Base-by-base conservation (phyloP, 768 basidiomycete genomes). In the Mycena venus region DNA sequence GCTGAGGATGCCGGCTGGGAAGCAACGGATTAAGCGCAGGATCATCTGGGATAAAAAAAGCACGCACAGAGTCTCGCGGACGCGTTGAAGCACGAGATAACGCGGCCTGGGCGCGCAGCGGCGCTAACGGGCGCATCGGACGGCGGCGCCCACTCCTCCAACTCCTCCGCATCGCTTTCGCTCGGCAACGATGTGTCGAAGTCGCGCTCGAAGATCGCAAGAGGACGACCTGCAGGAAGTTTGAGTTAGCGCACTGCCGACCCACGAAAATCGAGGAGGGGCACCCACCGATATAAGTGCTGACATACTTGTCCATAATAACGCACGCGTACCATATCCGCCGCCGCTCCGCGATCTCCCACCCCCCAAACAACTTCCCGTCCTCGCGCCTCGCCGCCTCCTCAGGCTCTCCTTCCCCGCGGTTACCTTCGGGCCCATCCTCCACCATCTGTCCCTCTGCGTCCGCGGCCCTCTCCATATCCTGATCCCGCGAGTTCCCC, bases 291-390 rank as follows among this genome's bases (percentile, higher is more conserved):
- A 95, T 95, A 81, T 95, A 94, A 21, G 92, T 87, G 69, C 92
- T 93, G 55, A 95, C 91, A 82, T 94, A 95, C 77, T 92, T 91
- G 80, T 95, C 94, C 88, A 95, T 90, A 42, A 94, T 83, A 40
- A 94, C 89, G 80, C 95, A 95, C 32, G 90, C 91, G 84, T 91
- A 94, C 94, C 94, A 95, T 29, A 95, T 91, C 59, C 93, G 84
- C 75, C 91, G 87, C 74, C 95, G 86, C 81, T 93, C 92, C 77
- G 92, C 90, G 72, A 94, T 84, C 82, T 94, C 92, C 80, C 86
- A 85, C 65, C 84, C 83, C 2, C 85, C 87, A 79, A 95, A 95
- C 51, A 95, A 77, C 59, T 75, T 80, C 38, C 79, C 78, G 25
- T 77, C 79, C 36, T 62, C 44, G 40, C 25, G 9, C 53, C 44